These are phyloP conservation scores for Talaromyces sp. DNA, from an alignment of 2,329 filamentous ascomycete genomes.

Conservation along the genomic window DNA sequence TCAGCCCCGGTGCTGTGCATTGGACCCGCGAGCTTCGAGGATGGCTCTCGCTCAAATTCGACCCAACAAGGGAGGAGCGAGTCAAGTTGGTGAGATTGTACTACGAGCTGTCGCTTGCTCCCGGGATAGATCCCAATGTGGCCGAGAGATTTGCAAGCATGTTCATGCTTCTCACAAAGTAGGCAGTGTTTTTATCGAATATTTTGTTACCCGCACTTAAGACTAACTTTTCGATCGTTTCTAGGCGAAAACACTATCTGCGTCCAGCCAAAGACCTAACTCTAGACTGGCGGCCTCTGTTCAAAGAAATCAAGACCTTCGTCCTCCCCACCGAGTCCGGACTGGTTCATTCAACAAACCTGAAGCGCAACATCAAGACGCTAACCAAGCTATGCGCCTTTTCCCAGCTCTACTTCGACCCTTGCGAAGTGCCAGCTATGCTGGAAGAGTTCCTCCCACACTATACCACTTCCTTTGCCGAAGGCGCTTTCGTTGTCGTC, in stretches of 20 bases:
- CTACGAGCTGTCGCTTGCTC: slow-evolving; percentile 87
- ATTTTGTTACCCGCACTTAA: neutral
- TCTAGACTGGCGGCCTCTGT: slow-evolving; percentile 89
- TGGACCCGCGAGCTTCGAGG: slow-evolving; percentile 95
- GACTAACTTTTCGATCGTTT: neutral
- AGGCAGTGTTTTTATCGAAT: slow-evolving; percentile 12
- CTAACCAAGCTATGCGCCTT: slow-evolving; percentile 87
- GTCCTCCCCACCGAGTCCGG: slow-evolving; percentile 79
- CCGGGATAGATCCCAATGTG: slow-evolving; percentile 74
- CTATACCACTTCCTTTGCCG: slow-evolving; percentile 89
- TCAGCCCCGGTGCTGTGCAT: slow-evolving; percentile 85
- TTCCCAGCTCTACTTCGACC: slow-evolving; percentile 88
- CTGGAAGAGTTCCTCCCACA: slow-evolving; percentile 75
- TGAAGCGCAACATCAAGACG: slow-evolving; percentile 64
- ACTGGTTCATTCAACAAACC: slow-evolving; percentile 55
- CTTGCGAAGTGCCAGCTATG: slow-evolving; percentile 75
- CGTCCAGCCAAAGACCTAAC: slow-evolving; percentile 83
- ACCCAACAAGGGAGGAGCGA: slow-evolving; percentile 79
- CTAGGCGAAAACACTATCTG: slow-evolving; percentile 88
- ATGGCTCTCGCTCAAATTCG: slow-evolving; percentile 96
- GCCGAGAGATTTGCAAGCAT: slow-evolving; percentile 92
- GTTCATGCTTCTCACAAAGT: slow-evolving; percentile 95
- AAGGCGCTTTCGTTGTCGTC: slow-evolving; percentile 88
- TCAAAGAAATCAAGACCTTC: slow-evolving; percentile 85
- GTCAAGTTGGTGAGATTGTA: slow-evolving; percentile 84